Evolutionary conservation across 331 rosid genomes (phyloP), one percentile per base, ranked within the genome.

Genomic region (Malus hybrid): DNA sequence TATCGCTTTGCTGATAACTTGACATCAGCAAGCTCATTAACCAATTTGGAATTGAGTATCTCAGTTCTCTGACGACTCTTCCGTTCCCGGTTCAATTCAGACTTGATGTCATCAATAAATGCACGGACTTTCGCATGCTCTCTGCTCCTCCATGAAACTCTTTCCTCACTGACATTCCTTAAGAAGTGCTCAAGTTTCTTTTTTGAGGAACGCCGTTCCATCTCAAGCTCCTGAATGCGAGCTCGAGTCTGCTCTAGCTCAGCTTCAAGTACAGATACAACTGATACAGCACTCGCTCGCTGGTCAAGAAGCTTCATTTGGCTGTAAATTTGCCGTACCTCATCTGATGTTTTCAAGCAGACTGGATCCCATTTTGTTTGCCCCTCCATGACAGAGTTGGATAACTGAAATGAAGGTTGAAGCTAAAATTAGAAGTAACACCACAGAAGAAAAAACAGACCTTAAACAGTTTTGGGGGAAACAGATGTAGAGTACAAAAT

Each of bases 361-460:
- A 85, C 73, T 42, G 98, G 98, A 59, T 90, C 90, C 98, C 98
- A 93, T 80, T 93, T 93, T 39, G 98, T 93, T 71, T 87, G 93
- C 71, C 98, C 95, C 81, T 93, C 98, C 96, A 87, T 90, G 74
- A 82, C 93, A 61, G 87, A 76, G 82, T 83, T 87, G 72, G 87
- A 73, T 80, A 84, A 81, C 81, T 80, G 87, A 77, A 85, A 83
- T 54, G 89, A 82, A 80, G 86, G 85, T 71, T 85, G 87, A 70
- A 81, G 71, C 90, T 86, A 85, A 73, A 62, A 36, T 74, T 63
- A 75, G 55, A 68, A 34, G 73, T 13, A 62, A 11, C 5, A n/a
- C 75, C 69, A 63, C 78, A 74, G 24, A 42, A 42, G 48, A 29
- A 22, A 65, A 60, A 39, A 65, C 48, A 73, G 19, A 28, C 20